Evolutionary conservation across 257 asterid genomes (phyloP), one percentile per base, ranked within the genome.

Genomic region (Petrea volubilis): DNA sequence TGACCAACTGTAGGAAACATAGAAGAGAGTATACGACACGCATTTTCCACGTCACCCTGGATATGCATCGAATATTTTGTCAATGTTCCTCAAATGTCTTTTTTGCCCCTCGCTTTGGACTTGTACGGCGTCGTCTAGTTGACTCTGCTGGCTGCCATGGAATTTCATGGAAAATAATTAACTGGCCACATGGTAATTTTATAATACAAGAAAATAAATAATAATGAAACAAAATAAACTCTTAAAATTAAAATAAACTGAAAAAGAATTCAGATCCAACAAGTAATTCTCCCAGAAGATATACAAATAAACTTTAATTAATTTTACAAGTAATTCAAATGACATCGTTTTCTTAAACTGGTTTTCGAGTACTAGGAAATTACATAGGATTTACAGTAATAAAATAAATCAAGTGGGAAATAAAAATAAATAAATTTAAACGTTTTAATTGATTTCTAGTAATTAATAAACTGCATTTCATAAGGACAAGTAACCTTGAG

Each of bases 31-130:
- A 15, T 24, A 36, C 56, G 63, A 27, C 74, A 55, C 66, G 66
- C 58, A 55, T 40, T 69, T 68, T 56, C 74, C 66, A 53, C 43
- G 65, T 68, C 73, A 68, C n/a, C 14, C 29, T 2, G 66, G 74
- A 40, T 69, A 53, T 50, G 41, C 64, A 38, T 21, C 43, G 25
- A 49, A 68, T 34, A 52, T 33, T 53, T 3, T n/a, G 21, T 60
- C 20, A 44, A 43, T n/a, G 14, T 27, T 14, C 17, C n/a, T 23
- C 24, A 36, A 13, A 10, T 62, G 1, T 13, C 5, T 62, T 1
- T 21, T 5, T 24, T 29, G 11, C 44, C n/a, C 43, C 58, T 25
- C 17, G n/a, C 17, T 7, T 7, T 64, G n/a, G 41, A 46, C 33
- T 11, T 6, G 25, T 64, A 64, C 70, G 70, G 28, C 70, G 58